Conservation (phyloP, 495 filamentous ascomycete genomes). For the Pyrenopolyporus hunteri region DNA sequence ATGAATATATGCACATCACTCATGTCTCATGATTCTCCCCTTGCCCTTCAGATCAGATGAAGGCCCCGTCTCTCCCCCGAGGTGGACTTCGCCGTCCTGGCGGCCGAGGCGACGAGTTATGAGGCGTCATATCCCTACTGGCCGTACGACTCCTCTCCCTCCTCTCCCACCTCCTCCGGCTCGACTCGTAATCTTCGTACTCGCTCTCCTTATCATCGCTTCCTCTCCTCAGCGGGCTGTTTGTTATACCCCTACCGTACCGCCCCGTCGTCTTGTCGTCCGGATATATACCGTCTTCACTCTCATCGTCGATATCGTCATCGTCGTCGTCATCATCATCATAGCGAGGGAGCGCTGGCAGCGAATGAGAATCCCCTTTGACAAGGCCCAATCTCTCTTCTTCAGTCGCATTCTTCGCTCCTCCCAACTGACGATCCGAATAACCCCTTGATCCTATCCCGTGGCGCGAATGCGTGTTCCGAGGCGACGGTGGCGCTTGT, state of each 20-base stretch:
- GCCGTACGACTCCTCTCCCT: slow-evolving; percentile 30
- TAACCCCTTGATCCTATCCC: slow-evolving; percentile 57
- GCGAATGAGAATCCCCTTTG: slow-evolving; percentile 66
- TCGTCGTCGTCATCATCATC: slow-evolving; percentile 40
- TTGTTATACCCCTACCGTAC: slow-evolving; percentile 53
- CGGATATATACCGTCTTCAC: slow-evolving; percentile 39
- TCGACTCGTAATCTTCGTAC: slow-evolving; percentile 31
- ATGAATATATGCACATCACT: slow-evolving; percentile 33
- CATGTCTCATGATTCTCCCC: slow-evolving; percentile 39
- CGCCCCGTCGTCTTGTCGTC: slow-evolving; percentile 45
- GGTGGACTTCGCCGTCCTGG: slow-evolving; percentile 30
- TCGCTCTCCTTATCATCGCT: slow-evolving; percentile 30
- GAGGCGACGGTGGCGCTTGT: slow-evolving; percentile 31
- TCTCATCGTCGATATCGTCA: slow-evolving; percentile 42
- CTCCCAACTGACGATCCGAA: slow-evolving; percentile 49
- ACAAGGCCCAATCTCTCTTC: slow-evolving; percentile 90
- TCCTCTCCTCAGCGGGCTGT: slow-evolving; percentile 33
- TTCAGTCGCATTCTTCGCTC: slow-evolving; percentile 69
- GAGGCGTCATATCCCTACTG: slow-evolving; percentile 28
- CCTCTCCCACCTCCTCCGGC: slow-evolving; percentile 32
- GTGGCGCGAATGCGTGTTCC: slow-evolving; percentile 41
- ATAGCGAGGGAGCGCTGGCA: slow-evolving; percentile 48
- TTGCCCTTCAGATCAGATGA: slow-evolving; percentile 30
- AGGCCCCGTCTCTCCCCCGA: slow-evolving; percentile 35
- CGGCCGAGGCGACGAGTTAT: slow-evolving; percentile 31